These are phyloP conservation scores for Fusarium nelsonii DNA, from an alignment of 2,329 filamentous ascomycete genomes.

Conservation along the genomic window DNA sequence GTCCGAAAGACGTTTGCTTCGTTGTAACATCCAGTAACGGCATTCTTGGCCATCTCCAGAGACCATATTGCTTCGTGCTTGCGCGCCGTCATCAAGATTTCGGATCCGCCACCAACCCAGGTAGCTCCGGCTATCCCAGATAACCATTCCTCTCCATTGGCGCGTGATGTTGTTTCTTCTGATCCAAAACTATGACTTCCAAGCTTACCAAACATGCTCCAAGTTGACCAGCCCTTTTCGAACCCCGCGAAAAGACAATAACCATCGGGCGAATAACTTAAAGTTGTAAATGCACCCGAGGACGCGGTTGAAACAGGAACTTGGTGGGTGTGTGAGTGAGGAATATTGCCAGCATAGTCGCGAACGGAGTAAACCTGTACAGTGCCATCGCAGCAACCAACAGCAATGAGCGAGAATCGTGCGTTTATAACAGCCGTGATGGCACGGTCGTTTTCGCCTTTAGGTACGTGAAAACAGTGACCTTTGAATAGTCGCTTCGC, in stretches of 20 bases:
- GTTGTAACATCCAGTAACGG: constrained; percentile 91
- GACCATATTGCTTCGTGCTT: constrained; percentile 84
- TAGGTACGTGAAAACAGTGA: constrained; percentile 87
- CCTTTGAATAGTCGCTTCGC: constrained; percentile 83
- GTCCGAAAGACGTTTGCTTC: constrained; percentile 91
- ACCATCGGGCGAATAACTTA: constrained; percentile 93
- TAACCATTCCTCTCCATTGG: constrained; percentile 87
- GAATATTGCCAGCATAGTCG: constrained; percentile 94
- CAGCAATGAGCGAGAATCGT: constrained; percentile 90
- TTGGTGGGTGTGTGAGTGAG: constrained; percentile 82
- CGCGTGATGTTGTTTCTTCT: constrained; percentile 71
- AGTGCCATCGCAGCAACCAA: constrained; percentile 83
- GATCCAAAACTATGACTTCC: constrained; percentile 85
- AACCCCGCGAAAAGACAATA: constrained; percentile 97
- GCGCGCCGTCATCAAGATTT: constrained; percentile 80
- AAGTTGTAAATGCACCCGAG: constrained; percentile 77
- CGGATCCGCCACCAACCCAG: constrained; percentile 90
- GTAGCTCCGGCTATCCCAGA: constrained; percentile 79
- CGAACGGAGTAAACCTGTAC: constrained; percentile 92
- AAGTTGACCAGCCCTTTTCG: constrained; percentile 91
- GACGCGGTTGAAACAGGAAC: constrained; percentile 75
- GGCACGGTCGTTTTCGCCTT: constrained; percentile 70
- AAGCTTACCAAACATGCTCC: constrained; percentile 96
- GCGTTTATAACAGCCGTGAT: constrained; percentile 88
- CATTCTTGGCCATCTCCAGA: constrained; percentile 92